phyloP scores from a whole-genome alignment of 192 early-diverging fungal genomes.

The Backusella circina region DNA sequence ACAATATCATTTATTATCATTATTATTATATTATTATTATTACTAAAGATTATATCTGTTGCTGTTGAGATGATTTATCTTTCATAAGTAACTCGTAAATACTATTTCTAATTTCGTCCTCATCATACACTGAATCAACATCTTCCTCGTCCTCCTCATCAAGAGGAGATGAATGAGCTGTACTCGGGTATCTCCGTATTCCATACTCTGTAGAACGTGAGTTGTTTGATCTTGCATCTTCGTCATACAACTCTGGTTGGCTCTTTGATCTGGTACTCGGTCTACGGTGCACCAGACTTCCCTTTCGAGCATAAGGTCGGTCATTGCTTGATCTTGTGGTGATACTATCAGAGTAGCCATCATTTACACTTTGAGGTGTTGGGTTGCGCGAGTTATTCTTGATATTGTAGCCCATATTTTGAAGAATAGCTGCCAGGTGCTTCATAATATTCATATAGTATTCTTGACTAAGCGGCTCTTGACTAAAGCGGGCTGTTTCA shows the following conservation, averaged over 20 bases:
- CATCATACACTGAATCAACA: constrained; percentile 12
- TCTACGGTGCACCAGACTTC: background rate
- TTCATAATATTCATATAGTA: constrained; percentile 53
- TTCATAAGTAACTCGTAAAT: background rate
- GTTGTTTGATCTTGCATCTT: background rate
- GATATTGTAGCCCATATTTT: constrained; percentile 39
- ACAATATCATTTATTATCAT: background rate
- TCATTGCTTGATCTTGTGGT: background rate
- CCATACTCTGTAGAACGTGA: background rate
- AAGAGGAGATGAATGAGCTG: background rate
- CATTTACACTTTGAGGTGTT: background rate
- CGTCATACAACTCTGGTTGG: background rate
- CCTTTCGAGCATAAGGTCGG: background rate
- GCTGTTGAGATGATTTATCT: background rate
- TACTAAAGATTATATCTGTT: background rate
- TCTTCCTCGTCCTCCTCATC: background rate
- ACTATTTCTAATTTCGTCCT: constrained; percentile 11
- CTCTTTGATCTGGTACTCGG: background rate
- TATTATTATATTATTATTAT: background rate
- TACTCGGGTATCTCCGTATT: background rate
- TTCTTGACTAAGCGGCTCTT: constrained; percentile 32
- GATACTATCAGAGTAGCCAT: background rate
- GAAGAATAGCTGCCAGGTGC: constrained; percentile 42
- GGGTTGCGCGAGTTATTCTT: constrained; percentile 22
- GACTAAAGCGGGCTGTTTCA: constrained; percentile 52